phyloP scores from a whole-genome alignment of 202 grass and related monocot species.

The Setaria viridis region DNA sequence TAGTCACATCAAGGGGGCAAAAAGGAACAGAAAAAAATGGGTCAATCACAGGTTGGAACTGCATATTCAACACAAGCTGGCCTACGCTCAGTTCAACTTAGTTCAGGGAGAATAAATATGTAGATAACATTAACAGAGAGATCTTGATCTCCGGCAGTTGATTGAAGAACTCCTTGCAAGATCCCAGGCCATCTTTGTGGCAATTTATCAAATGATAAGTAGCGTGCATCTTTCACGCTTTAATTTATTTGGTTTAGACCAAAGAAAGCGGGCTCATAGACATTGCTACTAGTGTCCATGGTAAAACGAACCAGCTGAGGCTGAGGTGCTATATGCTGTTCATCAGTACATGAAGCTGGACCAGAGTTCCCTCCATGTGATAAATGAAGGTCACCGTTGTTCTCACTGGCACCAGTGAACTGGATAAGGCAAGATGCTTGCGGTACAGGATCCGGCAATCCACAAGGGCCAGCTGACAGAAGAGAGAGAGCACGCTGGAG shows the following conservation, averaged over 20 bases:
- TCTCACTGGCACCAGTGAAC: constrained; percentile 65
- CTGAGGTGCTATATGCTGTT: constrained; percentile 45
- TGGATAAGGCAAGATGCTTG: constrained; percentile 68
- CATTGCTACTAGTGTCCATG: constrained; percentile 45
- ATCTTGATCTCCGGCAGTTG: constrained; percentile 36
- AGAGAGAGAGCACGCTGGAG: constrained; percentile 96
- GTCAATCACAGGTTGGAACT: constrained; percentile 34
- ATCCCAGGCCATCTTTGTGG: constrained; percentile 24
- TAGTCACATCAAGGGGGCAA: constrained; percentile 1
- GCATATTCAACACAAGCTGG: constrained; percentile 41
- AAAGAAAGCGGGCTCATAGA: constrained; percentile 51
- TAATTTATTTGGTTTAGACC: constrained; percentile 58
- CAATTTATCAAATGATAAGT: constrained; percentile 34
- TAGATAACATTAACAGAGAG: constrained; percentile 34
- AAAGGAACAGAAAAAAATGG: constrained; percentile 32
- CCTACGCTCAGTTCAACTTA: constrained; percentile 35
- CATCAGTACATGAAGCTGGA: constrained; percentile 51
- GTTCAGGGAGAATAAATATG: constrained; percentile 38
- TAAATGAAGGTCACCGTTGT: constrained; percentile 48
- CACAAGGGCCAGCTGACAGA: constrained; percentile 87
- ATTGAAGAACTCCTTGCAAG: constrained; percentile 35
- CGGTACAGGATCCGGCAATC: constrained; percentile 62
- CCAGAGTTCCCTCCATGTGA: constrained; percentile 54
- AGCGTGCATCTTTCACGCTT: not conserved
- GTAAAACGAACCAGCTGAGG: constrained; percentile 52